A percentile compares a stretch with the other conserved stretches of the same genome.
These are phyloP conservation scores for Aristolochia contorta DNA, from an alignment of 164 flowering plant genomes.

Conservation along the genomic window DNA sequence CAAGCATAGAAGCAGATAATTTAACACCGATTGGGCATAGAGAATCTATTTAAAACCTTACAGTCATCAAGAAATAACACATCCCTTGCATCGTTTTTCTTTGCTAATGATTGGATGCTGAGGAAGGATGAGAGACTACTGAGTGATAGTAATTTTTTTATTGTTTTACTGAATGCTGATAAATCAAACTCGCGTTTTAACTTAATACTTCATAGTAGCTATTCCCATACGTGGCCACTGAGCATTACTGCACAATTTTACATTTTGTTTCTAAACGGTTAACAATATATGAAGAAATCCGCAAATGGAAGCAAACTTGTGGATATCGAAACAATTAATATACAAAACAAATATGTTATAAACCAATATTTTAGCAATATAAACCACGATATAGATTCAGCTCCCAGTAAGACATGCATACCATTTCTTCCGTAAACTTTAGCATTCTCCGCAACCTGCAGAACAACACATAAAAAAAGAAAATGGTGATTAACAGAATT, in stretches of 20 bases:
- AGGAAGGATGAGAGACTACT: neutral
- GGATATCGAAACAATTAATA: too few species aligned
- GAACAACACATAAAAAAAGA: neutral
- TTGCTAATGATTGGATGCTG: neutral
- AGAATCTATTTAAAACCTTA: neutral
- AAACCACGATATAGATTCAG: neutral
- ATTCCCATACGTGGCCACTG: too few species aligned
- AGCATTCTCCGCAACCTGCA: conserved; percentile 61
- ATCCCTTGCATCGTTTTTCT: neutral
- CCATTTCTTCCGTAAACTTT: conserved; percentile 75
- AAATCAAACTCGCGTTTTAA: too few species aligned
- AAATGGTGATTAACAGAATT: neutral
- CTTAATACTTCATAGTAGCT: too few species aligned
- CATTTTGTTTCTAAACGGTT: too few species aligned
- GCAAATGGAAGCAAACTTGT: too few species aligned
- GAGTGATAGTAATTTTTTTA: too few species aligned
- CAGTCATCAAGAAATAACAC: neutral
- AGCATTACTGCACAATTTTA: too few species aligned
- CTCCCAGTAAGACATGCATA: conserved; percentile 12
- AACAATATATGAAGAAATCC: too few species aligned
- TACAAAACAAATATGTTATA: too few species aligned
- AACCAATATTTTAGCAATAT: neutral
- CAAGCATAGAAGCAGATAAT: neutral
- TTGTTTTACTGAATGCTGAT: too few species aligned
- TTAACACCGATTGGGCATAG: neutral